Evolutionary conservation across 2,329 filamentous ascomycete species (phyloP).

Genomic region (Xylariales sp.): DNA sequence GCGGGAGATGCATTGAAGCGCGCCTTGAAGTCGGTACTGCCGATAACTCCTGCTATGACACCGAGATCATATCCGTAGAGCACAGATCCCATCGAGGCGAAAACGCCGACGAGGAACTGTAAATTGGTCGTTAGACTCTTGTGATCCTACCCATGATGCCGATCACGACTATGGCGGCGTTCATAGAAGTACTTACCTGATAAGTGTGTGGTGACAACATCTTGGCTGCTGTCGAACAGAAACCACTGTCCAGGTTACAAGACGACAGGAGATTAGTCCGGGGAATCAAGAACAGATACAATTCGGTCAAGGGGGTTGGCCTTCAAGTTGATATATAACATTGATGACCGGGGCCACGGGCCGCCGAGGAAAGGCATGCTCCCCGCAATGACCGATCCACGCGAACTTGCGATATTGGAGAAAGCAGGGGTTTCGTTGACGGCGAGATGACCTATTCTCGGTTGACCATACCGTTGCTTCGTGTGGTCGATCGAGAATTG

Average conservation of each 20-base stretch:
- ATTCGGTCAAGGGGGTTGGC: not conserved
- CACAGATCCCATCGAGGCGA: constrained; percentile 51
- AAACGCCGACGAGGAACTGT: constrained; percentile 48
- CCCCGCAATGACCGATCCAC: not conserved
- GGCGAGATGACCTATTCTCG: not conserved
- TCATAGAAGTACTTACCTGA: constrained; percentile 7
- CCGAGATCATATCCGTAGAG: constrained; percentile 53
- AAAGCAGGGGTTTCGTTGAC: constrained; percentile 5
- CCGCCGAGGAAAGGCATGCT: constrained; percentile 5
- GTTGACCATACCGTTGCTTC: constrained; percentile 5
- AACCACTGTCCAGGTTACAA: not conserved
- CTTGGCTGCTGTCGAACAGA: constrained; percentile 2
- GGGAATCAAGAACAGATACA: not conserved
- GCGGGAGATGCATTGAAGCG: constrained; percentile 33
- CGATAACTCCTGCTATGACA: constrained; percentile 48
- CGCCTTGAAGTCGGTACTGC: constrained; percentile 38
- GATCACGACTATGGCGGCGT: no score
- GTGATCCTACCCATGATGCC: no score
- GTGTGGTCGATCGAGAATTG: not conserved
- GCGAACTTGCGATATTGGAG: constrained; percentile 3
- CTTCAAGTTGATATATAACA: constrained; percentile 2
- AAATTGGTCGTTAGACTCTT: not conserved
- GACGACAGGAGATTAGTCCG: constrained; percentile 1
- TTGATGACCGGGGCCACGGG: not conserved
- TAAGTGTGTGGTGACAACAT: constrained; percentile 12